Evolutionary conservation across 2,329 filamentous ascomycete species (phyloP).

Genomic region (Hypoxylon sp.): DNA sequence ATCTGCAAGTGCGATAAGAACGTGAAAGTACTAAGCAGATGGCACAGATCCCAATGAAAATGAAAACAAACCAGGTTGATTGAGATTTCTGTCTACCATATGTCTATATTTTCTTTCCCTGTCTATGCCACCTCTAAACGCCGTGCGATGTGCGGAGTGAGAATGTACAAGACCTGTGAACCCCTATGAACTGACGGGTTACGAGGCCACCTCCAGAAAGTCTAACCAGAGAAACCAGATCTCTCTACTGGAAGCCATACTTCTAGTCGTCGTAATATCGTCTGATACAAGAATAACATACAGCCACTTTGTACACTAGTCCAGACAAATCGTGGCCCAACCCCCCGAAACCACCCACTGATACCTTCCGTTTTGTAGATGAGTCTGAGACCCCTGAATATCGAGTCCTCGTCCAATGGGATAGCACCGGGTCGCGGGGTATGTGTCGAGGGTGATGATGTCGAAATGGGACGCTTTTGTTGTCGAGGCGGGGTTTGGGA

Average conservation of each 20-base stretch:
- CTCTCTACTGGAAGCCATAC: conserved; percentile 55
- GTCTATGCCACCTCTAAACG: conserved; percentile 47
- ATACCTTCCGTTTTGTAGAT: conserved; percentile 93
- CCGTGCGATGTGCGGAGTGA: conserved; percentile 47
- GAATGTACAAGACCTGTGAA: conserved; percentile 39
- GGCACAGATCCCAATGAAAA: neutral
- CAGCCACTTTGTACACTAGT: conserved; percentile 97
- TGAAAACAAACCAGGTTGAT: conserved; percentile 6
- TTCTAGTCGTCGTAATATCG: conserved; percentile 82
- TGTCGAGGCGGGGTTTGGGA: conserved; percentile 52
- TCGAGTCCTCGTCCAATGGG: conserved; percentile 88
- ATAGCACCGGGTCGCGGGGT: conserved; percentile 82
- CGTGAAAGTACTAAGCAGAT: neutral
- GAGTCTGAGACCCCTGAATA: conserved; percentile 83
- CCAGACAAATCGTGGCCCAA: conserved; percentile 93
- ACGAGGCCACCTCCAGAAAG: conserved; percentile 4
- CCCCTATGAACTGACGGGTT: conserved; percentile 7
- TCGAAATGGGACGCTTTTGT: conserved; percentile 83
- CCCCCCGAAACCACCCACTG: conserved; percentile 91
- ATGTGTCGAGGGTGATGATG: conserved; percentile 87
- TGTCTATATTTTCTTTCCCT: conserved; percentile 40
- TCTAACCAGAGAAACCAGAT: conserved; percentile 46
- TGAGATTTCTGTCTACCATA: conserved; percentile 45
- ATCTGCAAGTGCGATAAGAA: neutral
- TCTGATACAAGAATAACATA: conserved; percentile 96